These are phyloP conservation scores for Rhododendron ferrugineum DNA, from an alignment of 148 eudicot genomes.

Conservation along the genomic window DNA sequence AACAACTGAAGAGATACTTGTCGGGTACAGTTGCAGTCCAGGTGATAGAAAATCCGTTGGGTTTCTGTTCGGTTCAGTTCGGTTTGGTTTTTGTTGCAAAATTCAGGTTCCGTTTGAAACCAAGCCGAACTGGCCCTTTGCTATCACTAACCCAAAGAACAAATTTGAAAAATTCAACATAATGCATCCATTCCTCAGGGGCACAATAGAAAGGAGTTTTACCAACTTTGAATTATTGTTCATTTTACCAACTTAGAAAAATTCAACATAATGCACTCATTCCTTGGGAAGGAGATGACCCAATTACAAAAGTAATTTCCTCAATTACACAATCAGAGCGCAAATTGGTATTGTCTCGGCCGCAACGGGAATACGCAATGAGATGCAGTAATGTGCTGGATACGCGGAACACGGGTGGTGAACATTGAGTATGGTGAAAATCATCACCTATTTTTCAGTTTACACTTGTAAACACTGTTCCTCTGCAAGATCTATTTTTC, in stretches of 20 bases:
- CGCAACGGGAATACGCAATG: not conserved
- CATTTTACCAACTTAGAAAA: too few relatives aligned
- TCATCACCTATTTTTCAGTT: not conserved
- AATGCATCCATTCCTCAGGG: not conserved
- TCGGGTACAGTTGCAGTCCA: too few relatives aligned
- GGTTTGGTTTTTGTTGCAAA: not conserved
- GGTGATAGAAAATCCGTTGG: too few relatives aligned
- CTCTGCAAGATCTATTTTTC: not conserved
- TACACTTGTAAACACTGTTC: not conserved
- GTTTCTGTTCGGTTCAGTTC: too few relatives aligned
- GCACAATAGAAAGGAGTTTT: too few relatives aligned
- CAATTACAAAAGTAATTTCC: not conserved
- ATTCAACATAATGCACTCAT: not conserved
- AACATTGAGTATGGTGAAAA: not conserved
- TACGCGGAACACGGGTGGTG: not conserved
- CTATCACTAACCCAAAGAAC: not conserved
- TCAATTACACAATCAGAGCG: not conserved
- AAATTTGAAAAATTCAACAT: not conserved
- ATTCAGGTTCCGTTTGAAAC: not conserved
- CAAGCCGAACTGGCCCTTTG: not conserved
- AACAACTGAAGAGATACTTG: too few relatives aligned
- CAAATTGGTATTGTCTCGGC: not conserved
- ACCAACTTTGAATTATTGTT: too few relatives aligned
- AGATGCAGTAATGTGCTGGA: not conserved
- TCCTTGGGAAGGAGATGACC: too few relatives aligned